These are phyloP conservation scores for Cladosporium phlei DNA, from an alignment of 2,329 filamentous ascomycete genomes.

Conservation along the genomic window DNA sequence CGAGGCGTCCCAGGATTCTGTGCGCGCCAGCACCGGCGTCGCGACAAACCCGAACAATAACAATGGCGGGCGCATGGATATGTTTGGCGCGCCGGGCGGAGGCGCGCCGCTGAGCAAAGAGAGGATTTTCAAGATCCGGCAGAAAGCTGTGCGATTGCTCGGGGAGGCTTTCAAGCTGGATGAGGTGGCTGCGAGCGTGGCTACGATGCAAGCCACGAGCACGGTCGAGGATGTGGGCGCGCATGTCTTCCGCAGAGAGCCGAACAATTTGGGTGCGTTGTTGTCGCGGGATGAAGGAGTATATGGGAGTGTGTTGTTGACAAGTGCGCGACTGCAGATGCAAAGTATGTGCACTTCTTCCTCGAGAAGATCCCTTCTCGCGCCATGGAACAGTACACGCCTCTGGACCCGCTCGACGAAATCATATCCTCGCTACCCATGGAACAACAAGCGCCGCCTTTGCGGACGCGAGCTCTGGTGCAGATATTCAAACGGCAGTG, in stretches of 20 bases:
- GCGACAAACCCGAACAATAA: slow-evolving; percentile 58
- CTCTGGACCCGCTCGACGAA: slow-evolving; percentile 60
- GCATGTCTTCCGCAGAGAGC: slow-evolving; percentile 65
- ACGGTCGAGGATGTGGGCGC: slow-evolving; percentile 71
- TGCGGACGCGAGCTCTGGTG: slow-evolving; percentile 70
- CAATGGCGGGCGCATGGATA: slow-evolving; percentile 37
- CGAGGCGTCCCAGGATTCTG: slow-evolving; percentile 71
- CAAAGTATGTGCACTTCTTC: slow-evolving; percentile 87
- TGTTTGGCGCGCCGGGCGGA: slow-evolving; percentile 38
- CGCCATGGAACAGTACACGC: slow-evolving; percentile 67
- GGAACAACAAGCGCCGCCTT: slow-evolving; percentile 61
- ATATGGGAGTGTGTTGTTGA: not conserved
- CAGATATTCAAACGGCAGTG: slow-evolving; percentile 72
- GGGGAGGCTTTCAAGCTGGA: slow-evolving; percentile 73
- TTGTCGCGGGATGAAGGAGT: too few relatives aligned
- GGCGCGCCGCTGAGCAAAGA: slow-evolving; percentile 67
- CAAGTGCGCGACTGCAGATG: slow-evolving; percentile 45
- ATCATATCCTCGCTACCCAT: slow-evolving; percentile 61
- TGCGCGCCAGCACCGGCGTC: slow-evolving; percentile 70
- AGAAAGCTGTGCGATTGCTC: slow-evolving; percentile 74
- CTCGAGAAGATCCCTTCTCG: slow-evolving; percentile 81
- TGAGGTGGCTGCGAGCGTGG: slow-evolving; percentile 77
- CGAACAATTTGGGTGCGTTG: slow-evolving; percentile 47
- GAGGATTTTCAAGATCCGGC: slow-evolving; percentile 71
- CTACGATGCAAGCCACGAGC: slow-evolving; percentile 75